Conservation (phyloP, 2,329 filamentous ascomycete species). For the Epichloe elymi region DNA sequence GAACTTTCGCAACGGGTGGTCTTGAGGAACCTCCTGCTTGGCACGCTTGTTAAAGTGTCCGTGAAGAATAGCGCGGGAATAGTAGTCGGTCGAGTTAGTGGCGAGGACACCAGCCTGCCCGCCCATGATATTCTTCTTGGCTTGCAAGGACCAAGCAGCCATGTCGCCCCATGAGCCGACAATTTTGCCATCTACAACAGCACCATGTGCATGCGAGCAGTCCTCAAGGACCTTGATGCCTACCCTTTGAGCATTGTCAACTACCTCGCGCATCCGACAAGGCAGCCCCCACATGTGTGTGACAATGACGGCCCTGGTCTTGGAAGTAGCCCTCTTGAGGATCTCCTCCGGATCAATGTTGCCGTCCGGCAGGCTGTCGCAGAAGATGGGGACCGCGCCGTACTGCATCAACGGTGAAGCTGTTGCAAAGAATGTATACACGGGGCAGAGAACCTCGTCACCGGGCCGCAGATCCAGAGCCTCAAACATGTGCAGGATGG, state of each 20-base stretch:
- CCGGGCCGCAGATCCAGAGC: too few species aligned
- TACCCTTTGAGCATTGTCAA: neutral
- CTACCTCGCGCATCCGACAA: slow-evolving; percentile 2
- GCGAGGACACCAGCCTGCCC: neutral
- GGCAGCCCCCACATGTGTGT: slow-evolving; percentile 7
- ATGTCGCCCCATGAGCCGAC: slow-evolving; percentile 4
- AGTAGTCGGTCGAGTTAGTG: neutral
- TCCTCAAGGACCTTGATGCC: slow-evolving; percentile 1
- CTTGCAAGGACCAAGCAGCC: neutral
- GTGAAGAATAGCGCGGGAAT: neutral
- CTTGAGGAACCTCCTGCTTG: neutral
- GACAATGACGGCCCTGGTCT: slow-evolving; percentile 4
- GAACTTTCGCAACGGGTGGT: neutral
- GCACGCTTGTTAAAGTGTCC: neutral
- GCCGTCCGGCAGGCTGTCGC: neutral
- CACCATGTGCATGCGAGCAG: slow-evolving; percentile 4
- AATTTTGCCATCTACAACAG: neutral
- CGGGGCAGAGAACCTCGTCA: neutral
- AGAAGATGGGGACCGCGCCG: slow-evolving; percentile 2
- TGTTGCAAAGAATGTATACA: slow-evolving; percentile 3
- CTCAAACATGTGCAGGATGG: too few species aligned
- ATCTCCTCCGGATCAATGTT: slow-evolving; percentile 3
- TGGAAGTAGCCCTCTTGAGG: neutral
- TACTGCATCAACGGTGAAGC: slow-evolving; percentile 3
- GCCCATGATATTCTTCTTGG: neutral